Conservation (phyloP, 768 basidiomycete genomes). For the Hericium rajendrae region DNA sequence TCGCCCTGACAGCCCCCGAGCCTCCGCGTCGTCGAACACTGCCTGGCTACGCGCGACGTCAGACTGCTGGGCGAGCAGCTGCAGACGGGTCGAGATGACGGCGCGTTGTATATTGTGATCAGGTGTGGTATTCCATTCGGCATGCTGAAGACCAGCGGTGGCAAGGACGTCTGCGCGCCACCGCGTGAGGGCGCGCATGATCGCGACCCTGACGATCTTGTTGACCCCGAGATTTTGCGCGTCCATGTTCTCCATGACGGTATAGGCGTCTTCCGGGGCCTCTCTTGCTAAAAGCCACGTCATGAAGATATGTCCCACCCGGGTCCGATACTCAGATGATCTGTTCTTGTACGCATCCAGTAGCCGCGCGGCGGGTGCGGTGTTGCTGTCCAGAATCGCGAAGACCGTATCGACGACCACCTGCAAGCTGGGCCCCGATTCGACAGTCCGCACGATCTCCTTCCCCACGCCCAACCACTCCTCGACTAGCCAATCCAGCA, state of each 20-base stretch:
- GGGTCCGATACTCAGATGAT: background rate
- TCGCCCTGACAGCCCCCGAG: constrained; percentile 18
- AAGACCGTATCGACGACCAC: background rate
- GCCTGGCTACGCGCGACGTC: constrained; percentile 33
- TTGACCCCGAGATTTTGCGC: constrained; percentile 2
- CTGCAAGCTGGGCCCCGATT: no score
- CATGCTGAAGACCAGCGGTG: constrained; percentile 36
- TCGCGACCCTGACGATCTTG: constrained; percentile 1
- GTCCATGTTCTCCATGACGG: constrained; percentile 9
- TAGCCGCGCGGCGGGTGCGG: background rate
- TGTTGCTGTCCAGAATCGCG: background rate
- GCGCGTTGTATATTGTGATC: background rate
- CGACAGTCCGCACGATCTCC: no score
- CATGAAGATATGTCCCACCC: constrained; percentile 7
- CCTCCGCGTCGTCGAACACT: constrained; percentile 30
- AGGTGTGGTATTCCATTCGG: constrained; percentile 14
- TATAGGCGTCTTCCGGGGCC: constrained; percentile 11
- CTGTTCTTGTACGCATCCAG: background rate
- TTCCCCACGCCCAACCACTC: background rate
- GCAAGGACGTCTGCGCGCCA: constrained; percentile 20
- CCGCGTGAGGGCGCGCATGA: constrained; percentile 10
- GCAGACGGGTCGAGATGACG: constrained; percentile 32
- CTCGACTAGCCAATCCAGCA: background rate
- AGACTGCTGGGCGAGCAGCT: constrained; percentile 44
- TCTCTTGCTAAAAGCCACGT: constrained; percentile 6